Evolutionary conservation across 1,284 basidiomycete species (phyloP).

Genomic region (Xerocomus minutiporus): DNA sequence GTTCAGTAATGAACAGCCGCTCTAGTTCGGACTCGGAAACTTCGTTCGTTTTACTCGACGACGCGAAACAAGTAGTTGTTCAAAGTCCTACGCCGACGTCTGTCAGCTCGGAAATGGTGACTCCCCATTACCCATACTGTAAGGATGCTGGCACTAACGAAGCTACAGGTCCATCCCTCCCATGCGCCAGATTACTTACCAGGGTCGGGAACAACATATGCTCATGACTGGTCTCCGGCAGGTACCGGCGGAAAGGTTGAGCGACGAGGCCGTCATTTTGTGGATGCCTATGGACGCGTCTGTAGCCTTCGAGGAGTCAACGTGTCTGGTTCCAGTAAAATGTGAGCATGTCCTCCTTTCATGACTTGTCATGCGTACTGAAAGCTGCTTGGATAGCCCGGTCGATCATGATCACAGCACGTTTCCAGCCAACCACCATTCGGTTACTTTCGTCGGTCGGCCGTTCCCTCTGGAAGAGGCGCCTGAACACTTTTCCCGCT

Average conservation of each 20-base stretch:
- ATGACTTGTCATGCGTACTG: background rate
- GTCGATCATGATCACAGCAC: conserved; percentile 55
- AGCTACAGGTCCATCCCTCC: conserved; percentile 41
- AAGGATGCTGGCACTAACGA: conserved; percentile 3
- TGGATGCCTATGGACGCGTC: conserved; percentile 74
- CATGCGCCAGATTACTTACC: conserved; percentile 38
- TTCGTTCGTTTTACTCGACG: conserved; percentile 29
- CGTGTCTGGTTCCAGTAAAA: conserved; percentile 76
- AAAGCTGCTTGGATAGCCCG: conserved; percentile 42
- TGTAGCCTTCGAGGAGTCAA: conserved; percentile 79
- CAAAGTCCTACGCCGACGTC: background rate
- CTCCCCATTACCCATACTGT: background rate
- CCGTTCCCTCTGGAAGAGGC: conserved; percentile 85
- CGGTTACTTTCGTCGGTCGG: conserved; percentile 74
- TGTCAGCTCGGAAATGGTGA: conserved; percentile 5
- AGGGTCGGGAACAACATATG: conserved; percentile 49
- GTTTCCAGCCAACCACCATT: conserved; percentile 58
- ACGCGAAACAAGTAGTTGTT: background rate
- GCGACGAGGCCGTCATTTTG: conserved; percentile 67
- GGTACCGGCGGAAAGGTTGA: conserved; percentile 57
- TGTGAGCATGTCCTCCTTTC: conserved; percentile 42
- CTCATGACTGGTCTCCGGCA: conserved; percentile 66
- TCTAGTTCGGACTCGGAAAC: conserved; percentile 22
- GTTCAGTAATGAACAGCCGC: background rate
- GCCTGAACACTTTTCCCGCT: conserved; percentile 72